Base-by-base conservation (phyloP, 306 rosid species). In the Hippophae tibetana region DNA sequence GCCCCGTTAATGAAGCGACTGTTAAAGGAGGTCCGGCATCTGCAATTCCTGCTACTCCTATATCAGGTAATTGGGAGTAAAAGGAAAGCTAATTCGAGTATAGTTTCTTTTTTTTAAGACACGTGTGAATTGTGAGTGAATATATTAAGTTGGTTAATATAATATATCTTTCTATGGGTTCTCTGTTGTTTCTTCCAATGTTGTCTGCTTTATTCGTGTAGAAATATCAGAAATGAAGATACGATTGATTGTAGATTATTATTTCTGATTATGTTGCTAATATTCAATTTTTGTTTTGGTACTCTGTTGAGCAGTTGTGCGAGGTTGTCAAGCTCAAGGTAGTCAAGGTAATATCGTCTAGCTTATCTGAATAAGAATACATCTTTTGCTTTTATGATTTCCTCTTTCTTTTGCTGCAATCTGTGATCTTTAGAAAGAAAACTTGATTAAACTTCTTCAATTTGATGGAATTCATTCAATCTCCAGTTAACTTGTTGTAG, bases 41-140 rank as follows among this genome's bases (percentile, higher is more conserved):
- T 18, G 12, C 83, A 10, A 31, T 81, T 60, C 77, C 87, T 9
- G 80, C 75, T n/a, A 63, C 64, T 68, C 95, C 95, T 42, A 78
- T 89, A 68, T 84, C 97, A 65, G 92, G 95, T 86, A 60, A 63
- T 52, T 41, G 10, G 26, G 40, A 7, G 52, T 9, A 6, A 42
- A 41, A 42, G 25, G 49, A 42, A 9, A 38, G 1, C 40, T 9
- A 4, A 1, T 25, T 58, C n/a, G 23, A 43, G 5, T 0, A 11
- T 7, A 42, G 2, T 47, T 13, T 31, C 38, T 31, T 4, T 31
- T 4, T 31, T 31, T 31, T 31, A 31, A 31, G 38, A 31, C 38
- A 2, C 5, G 38, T 31, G 38, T 31, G 38, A 31, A 31, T 4
- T 31, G 38, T 31, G 38, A 31, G 38, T 31, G 38, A 31, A 31